Evolutionary conservation across 73 alveolate genomes (phyloP).

Genomic region (Uronychia binucleata): DNA sequence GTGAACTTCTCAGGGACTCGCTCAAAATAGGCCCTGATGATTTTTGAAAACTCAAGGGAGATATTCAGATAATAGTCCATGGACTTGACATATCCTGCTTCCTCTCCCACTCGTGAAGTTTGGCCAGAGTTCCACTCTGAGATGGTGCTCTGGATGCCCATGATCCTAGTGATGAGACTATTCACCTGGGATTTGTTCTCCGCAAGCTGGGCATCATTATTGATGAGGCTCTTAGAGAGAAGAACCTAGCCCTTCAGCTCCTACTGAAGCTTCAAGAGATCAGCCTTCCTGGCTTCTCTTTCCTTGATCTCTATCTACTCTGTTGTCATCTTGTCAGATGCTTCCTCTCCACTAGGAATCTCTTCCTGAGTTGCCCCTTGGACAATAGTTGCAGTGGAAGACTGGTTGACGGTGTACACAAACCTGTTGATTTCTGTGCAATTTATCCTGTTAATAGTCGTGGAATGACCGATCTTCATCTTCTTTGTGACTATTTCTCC

Average conservation of each 20-base stretch:
- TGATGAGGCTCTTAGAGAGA: not conserved
- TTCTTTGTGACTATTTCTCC: not conserved
- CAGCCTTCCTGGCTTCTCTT: not conserved
- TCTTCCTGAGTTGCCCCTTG: not conserved
- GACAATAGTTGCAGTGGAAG: not conserved
- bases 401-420: not conserved
- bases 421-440: not conserved
- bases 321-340: not conserved
- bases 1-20: not conserved
- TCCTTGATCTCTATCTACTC: not conserved
- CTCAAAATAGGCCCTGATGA: slow-evolving; percentile 8
- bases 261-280: not conserved
- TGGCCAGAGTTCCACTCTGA: not conserved
- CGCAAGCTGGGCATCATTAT: not conserved
- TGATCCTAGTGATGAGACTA: not conserved
- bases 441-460: not conserved
- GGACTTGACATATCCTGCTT: not conserved
- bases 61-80: slow-evolving; percentile 23
- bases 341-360: no score
- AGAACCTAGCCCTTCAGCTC: not conserved
- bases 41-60: slow-evolving; percentile 29
- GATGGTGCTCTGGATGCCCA: not conserved
- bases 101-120: not conserved
- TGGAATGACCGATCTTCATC: not conserved
- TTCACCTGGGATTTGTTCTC: not conserved